Evolutionary conservation across 1,284 basidiomycete genomes (phyloP), one percentile per base, ranked within the genome.

Genomic region (Irpex sp.): DNA sequence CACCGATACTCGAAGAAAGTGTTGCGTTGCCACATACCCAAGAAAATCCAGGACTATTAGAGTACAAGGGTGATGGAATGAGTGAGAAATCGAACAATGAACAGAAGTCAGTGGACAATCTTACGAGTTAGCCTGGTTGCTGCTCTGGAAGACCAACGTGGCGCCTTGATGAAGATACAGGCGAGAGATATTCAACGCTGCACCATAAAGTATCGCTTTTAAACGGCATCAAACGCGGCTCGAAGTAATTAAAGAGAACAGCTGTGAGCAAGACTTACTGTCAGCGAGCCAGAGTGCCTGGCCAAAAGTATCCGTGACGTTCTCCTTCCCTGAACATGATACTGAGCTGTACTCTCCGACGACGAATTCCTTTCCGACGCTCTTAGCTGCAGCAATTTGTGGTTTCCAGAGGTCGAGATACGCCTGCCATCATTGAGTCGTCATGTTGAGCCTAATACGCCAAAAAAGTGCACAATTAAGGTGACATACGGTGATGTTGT

Each of bases 151-250:
- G 4, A 76, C 75, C 4, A 77, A 68, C 0, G 75, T 76, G 2
- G 75, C 76, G 17, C 75, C 75, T 58, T 76, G 75, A 57, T 76
- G 75, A 39, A 75, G 68, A 61, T 76, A 75, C 72, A 77, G 71
- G 35, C 75, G 66, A 15, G 73, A 71, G 57, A 77, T 75, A 57
- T 73, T 72, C 43, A 75, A 54, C 13, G 64, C 70, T 2, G 72
- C 75, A 7, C 72, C 71, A 64, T 77, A 77, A 9, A 77, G 62
- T 3, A 77, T 68, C 5, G 76, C 76, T 76, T 33, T 3, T 1
- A 26, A 26, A 26, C 26, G 26, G 26, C 26, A 26, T 26, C 26
- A 26, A 26, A 26, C 26, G 3, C 4, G 26, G 26, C 26, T 26
- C 26, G 26, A 26, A 26, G 26, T 26, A 26, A 26, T 26, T 4